Conservation (phyloP, 495 filamentous ascomycete genomes). For the Jackrogersella multiformis region DNA sequence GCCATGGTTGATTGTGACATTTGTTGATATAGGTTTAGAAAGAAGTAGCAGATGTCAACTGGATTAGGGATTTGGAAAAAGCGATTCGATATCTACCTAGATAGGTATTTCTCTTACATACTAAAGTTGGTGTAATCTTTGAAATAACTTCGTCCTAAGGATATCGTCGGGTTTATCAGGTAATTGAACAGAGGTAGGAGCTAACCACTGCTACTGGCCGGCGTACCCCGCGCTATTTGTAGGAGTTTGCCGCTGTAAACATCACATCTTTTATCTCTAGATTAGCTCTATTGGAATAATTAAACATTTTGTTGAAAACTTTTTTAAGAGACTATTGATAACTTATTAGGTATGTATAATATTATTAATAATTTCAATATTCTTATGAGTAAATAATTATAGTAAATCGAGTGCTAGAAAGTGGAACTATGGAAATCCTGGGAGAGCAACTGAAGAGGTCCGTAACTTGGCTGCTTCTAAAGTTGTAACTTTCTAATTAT, state of each 20-base stretch:
- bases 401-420: too few relatives aligned
- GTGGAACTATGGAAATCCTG: too few relatives aligned
- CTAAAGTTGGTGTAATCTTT: too few relatives aligned
- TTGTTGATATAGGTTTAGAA: background rate
- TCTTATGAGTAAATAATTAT: too few relatives aligned
- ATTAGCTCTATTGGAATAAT: background rate
- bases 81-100: conserved; percentile 1
- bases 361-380: too few relatives aligned
- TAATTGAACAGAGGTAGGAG: conserved; percentile 3
- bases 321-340: too few relatives aligned
- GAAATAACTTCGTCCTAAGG: conserved; percentile 26
- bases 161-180: conserved; percentile 39
- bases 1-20: conserved; percentile 19
- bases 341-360: too few relatives aligned
- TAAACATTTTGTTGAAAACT: too few relatives aligned
- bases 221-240: conserved; percentile 16
- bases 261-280: background rate
- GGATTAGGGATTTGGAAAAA: background rate
- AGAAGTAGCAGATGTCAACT: background rate
- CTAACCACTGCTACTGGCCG: background rate
- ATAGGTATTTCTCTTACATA: too few relatives aligned
- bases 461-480: too few relatives aligned
- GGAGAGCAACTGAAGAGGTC: too few relatives aligned
- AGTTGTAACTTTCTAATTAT: too few relatives aligned
- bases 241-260: conserved; percentile 12